phyloP scores from a whole-genome alignment of 2,329 filamentous ascomycete genomes.

The Fusarium tuaranense region DNA sequence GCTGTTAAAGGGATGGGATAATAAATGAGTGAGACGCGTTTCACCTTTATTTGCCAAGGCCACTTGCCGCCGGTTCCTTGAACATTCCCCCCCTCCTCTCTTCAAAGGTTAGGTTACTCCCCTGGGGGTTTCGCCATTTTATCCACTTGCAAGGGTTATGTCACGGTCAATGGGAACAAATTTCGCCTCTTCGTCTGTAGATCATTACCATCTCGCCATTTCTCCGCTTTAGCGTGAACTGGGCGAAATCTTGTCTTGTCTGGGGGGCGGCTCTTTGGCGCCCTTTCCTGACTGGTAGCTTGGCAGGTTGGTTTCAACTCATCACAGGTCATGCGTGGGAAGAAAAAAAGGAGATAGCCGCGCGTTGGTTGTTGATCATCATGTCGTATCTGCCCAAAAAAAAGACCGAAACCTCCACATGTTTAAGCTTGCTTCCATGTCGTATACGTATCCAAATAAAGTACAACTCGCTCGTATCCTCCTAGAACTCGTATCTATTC shows the following conservation, averaged over 20 bases:
- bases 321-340: background rate
- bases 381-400: background rate
- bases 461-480: background rate
- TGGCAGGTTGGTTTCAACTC: background rate
- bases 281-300: background rate
- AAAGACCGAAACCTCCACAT: background rate
- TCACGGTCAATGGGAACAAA: background rate
- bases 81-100: background rate
- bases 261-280: background rate
- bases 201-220: background rate
- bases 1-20: background rate
- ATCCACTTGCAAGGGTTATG: background rate
- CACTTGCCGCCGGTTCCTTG: background rate
- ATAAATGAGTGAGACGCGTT: background rate
- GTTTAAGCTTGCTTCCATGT: background rate
- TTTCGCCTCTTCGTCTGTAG: background rate
- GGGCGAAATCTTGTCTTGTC: background rate
- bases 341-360: background rate
- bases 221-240: background rate
- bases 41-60: background rate
- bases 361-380: background rate
- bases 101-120: background rate
- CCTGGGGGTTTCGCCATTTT: background rate
- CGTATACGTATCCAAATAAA: background rate
- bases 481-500: background rate